Percentiles rank a stretch among this genome's conserved stretches.
Conservation (phyloP, 257 asterid species). For the Oldenlandia corymbosa region DNA sequence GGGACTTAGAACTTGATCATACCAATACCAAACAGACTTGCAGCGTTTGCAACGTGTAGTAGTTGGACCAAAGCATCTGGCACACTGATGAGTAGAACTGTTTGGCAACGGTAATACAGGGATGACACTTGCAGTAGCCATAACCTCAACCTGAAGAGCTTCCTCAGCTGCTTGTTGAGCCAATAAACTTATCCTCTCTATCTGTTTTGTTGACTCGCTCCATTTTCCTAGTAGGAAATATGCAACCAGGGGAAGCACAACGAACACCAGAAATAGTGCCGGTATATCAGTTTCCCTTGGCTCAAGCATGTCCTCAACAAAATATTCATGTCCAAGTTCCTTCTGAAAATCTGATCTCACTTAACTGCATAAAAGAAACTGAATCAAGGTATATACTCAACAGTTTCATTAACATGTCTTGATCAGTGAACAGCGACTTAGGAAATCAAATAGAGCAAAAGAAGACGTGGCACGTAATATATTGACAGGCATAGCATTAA, state of each 20-base stretch:
- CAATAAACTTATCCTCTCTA: constrained; percentile 44
- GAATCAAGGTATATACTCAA: constrained; percentile 8
- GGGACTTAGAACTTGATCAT: constrained; percentile 21
- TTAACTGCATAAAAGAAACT: constrained; percentile 22
- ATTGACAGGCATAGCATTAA: background rate
- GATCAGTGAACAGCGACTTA: background rate
- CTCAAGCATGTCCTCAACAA: constrained; percentile 70
- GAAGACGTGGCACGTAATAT: background rate
- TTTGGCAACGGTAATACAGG: constrained; percentile 42
- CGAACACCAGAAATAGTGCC: constrained; percentile 52
- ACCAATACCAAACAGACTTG: constrained; percentile 88
- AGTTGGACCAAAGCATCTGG: constrained; percentile 60
- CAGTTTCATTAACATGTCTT: background rate
- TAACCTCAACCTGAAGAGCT: constrained; percentile 34
- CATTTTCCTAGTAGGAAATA: constrained; percentile 73
- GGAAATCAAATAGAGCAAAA: background rate
- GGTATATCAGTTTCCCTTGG: constrained; percentile 74
- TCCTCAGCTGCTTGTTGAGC: constrained; percentile 53
- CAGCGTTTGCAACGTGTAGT: constrained; percentile 73
- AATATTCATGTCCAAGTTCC: constrained; percentile 59
- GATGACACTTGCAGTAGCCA: constrained; percentile 39
- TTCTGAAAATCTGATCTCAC: constrained; percentile 24
- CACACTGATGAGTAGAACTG: constrained; percentile 50
- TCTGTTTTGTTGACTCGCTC: constrained; percentile 54
- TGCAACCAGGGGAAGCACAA: constrained; percentile 71